Base-by-base conservation (phyloP, 306 rosid species). In the Betula pendula region DNA sequence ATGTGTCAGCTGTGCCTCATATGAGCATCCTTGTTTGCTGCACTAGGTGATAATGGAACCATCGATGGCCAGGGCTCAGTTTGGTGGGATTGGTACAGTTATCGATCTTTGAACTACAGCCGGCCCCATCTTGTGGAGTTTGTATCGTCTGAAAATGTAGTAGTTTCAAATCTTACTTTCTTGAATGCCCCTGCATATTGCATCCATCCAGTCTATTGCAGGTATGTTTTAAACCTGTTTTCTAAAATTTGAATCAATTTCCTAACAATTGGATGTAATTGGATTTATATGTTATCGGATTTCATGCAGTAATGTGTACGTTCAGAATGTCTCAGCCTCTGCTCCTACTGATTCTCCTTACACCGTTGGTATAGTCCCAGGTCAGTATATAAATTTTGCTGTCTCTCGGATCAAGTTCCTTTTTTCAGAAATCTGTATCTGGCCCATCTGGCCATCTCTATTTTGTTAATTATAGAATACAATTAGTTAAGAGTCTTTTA, bases 161-260 rank as follows among this genome's bases (percentile, higher is more conserved):
- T 91, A 15, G 97, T 96, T 77, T 96, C 99, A 42, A 96, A 96
- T 83, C 96, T 96, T 80, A 89, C 98, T 51, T 84, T 96, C 85
- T 76, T 92, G 86, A 89, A 96, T 79, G 84, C 98, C 75, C 99
- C 99, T 40, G 94, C 97, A 15, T 96, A 89, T 78, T 80, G 82
- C 79, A 91, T 96, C 76, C 98, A 96, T 82, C 98, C 98, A 31
- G 94, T 96, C 76, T 96, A 96, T 81, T 96, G 98, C 94, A 92
- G 99, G 99, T 90, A 81, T 72, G 79, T 76, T 76, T 53, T 22
- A 4, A 27, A 43, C 22, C 20, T 8, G 8, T 47, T 49, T 49
- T 31, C 47, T 68, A 29, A 77, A n/a, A 27, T 56, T 75, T 52
- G 12, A 27, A 24, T 44, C 31, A 20, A 22, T 49, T 53, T 56